Evolutionary conservation across 2,329 filamentous ascomycete genomes (phyloP), one percentile per base, ranked within the genome.

Genomic region (Endoconidiophora polonica): DNA sequence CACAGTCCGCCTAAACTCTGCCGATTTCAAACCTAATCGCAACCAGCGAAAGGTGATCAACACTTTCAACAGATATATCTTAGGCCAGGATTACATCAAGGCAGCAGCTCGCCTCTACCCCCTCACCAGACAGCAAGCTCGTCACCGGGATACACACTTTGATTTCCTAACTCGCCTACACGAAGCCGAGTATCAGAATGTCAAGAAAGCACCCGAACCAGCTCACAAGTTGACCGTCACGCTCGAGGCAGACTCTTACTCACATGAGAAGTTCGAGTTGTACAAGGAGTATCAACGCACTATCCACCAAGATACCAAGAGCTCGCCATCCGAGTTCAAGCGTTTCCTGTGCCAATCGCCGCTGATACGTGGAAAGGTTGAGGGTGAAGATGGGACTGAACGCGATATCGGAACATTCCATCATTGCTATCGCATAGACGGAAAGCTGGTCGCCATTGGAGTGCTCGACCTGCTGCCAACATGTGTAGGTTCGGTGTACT

Each of bases 401-500:
- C 70, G 71, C 42, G 66, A 65, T 40, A 64, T 88, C 0, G 85
- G 85, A 14, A 86, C 83, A 1, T 90, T 77, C 57, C 85, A 91
- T 58, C 84, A 90, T 60, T 87, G 83, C 65, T 90, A 88, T 60
- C 73, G 84, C 26, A 68, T 91, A 2, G 82, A 91, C 58, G 84
- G 83, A 20, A 71, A 76, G 46, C 68, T 91, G 12, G 76, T 90
- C 22, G 85, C 85, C 2, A 73, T 91, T 55, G 80, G 80, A 0
- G 81, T 91, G 1, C 66, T 91, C 4, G 85, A 91, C 59, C 68
- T 91, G 6, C 68, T 91, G 1, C 85, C 85, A 0, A 69, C 85
- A 52, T 80, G 77, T 56, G 81, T 91, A 46, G 88, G 83, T 57
- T 81, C 81, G 3, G 85, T 91, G 9, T 91, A 91, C 64, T 86